Conservation (phyloP, 495 filamentous ascomycete species). For the Immersiella caudata region DNA sequence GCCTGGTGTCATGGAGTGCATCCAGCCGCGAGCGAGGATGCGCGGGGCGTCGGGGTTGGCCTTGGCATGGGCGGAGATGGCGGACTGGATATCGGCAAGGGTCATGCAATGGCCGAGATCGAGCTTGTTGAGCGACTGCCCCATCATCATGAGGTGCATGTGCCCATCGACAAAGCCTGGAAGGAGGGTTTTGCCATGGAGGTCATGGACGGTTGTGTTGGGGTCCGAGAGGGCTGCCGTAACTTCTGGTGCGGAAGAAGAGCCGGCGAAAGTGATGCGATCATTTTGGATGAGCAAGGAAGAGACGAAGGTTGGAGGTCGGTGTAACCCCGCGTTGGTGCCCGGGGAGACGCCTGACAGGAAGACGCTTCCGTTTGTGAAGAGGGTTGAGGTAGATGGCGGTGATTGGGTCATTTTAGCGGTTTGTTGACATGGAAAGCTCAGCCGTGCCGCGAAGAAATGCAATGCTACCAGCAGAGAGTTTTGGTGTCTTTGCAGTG, state of each 20-base stretch:
- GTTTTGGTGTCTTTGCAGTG: slow-evolving; percentile 5
- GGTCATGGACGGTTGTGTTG: slow-evolving; percentile 43
- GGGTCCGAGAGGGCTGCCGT: slow-evolving; percentile 37
- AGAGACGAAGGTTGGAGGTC: slow-evolving; percentile 41
- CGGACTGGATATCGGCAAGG: slow-evolving; percentile 55
- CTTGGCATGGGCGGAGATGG: slow-evolving; percentile 54
- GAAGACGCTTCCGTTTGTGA: slow-evolving; percentile 39
- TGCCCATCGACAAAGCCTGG: slow-evolving; percentile 70
- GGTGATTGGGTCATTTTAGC: slow-evolving; percentile 18
- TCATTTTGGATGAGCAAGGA: slow-evolving; percentile 41
- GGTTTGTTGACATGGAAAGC: slow-evolving; percentile 21
- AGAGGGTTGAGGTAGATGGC: slow-evolving; percentile 30
- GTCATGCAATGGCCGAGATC: slow-evolving; percentile 57
- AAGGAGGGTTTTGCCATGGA: slow-evolving; percentile 53
- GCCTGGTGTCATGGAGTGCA: slow-evolving; percentile 59
- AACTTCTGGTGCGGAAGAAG: slow-evolving; percentile 37
- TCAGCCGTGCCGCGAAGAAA: background rate
- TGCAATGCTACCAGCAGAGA: background rate
- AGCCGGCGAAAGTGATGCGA: slow-evolving; percentile 49
- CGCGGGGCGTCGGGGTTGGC: slow-evolving; percentile 52
- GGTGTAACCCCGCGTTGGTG: slow-evolving; percentile 32
- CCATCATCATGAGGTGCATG: slow-evolving; percentile 64
- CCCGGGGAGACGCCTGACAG: slow-evolving; percentile 30
- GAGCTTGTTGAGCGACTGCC: slow-evolving; percentile 60
- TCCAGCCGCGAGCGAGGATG: slow-evolving; percentile 63